Evolutionary conservation across 2,329 filamentous ascomycete species (phyloP).

Genomic region (Penicillium sp.): DNA sequence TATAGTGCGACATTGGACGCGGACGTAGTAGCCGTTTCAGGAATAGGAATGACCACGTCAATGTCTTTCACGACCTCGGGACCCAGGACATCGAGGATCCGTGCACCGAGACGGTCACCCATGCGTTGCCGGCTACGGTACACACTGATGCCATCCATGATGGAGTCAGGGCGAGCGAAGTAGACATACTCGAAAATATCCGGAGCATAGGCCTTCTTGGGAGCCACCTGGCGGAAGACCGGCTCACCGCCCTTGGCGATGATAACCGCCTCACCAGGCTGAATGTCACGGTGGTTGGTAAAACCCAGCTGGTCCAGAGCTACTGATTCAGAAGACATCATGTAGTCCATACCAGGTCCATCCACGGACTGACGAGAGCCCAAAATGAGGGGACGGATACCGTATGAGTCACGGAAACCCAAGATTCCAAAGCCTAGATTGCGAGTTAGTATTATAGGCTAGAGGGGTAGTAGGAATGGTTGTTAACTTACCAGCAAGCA

Average conservation of each 20-base stretch:
- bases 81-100: conserved; percentile 66
- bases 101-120: conserved; percentile 77
- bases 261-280: conserved; percentile 82
- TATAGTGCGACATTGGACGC: conserved; percentile 73
- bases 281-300: conserved; percentile 70
- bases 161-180: conserved; percentile 76
- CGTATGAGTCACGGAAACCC: conserved; percentile 75
- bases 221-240: conserved; percentile 72
- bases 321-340: conserved; percentile 87
- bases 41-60: conserved; percentile 77
- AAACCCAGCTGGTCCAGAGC: conserved; percentile 81
- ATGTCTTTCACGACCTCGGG: conserved; percentile 71
- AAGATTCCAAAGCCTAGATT: conserved; percentile 69
- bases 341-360: conserved; percentile 72
- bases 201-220: conserved; percentile 69
- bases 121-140: conserved; percentile 81
- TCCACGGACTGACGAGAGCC: conserved; percentile 70
- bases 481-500: conserved; percentile 64
- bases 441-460: conserved; percentile 18
- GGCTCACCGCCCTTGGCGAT: conserved; percentile 74
- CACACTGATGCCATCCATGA: conserved; percentile 86
- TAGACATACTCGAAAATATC: conserved; percentile 90
- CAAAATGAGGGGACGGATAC: conserved; percentile 78
- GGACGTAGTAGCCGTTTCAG: conserved; percentile 78
- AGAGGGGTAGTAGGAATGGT: not conserved